These are phyloP conservation scores for Leucocoprinus sp. DNA, from an alignment of 768 basidiomycete genomes.

Conservation along the genomic window DNA sequence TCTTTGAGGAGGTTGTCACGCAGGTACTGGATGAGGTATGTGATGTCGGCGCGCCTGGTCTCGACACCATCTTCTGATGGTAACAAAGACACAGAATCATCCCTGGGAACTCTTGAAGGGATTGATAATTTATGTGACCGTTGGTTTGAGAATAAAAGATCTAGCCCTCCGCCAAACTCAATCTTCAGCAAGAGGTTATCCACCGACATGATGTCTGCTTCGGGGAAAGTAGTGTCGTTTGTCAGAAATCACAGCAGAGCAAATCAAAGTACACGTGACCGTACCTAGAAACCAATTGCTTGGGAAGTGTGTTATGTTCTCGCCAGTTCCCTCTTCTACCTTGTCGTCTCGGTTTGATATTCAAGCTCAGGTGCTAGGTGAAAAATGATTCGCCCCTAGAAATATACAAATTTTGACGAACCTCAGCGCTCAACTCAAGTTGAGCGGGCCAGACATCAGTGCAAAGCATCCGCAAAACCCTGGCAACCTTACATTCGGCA, in stretches of 20 bases:
- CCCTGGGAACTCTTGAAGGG: slow-evolving; percentile 34
- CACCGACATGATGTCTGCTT: slow-evolving; percentile 1
- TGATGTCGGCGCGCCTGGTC: slow-evolving; percentile 49
- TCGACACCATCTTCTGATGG: slow-evolving; percentile 14
- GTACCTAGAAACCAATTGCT: neutral
- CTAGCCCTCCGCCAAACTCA: slow-evolving; percentile 81
- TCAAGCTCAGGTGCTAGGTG: no score
- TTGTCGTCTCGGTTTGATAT: no score
- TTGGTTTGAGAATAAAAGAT: slow-evolving; percentile 71
- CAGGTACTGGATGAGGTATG: slow-evolving; percentile 74
- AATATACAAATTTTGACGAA: no score
- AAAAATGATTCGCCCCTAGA: no score
- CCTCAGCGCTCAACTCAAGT: no score
- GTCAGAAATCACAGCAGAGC: neutral
- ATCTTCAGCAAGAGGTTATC: slow-evolving; percentile 38
- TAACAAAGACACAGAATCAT: slow-evolving; percentile 22
- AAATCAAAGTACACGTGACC: neutral
- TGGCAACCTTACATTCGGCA: no score
- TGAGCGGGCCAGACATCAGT: no score
- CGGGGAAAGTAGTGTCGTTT: no score
- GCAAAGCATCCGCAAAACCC: no score
- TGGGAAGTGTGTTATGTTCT: neutral
- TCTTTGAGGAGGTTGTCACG: slow-evolving; percentile 73
- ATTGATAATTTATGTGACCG: slow-evolving; percentile 51
- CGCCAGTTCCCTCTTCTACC: neutral